Evolutionary conservation across 2,329 filamentous ascomycete genomes (phyloP), one percentile per base, ranked within the genome.

Genomic region (Chaetomium strumarium): DNA sequence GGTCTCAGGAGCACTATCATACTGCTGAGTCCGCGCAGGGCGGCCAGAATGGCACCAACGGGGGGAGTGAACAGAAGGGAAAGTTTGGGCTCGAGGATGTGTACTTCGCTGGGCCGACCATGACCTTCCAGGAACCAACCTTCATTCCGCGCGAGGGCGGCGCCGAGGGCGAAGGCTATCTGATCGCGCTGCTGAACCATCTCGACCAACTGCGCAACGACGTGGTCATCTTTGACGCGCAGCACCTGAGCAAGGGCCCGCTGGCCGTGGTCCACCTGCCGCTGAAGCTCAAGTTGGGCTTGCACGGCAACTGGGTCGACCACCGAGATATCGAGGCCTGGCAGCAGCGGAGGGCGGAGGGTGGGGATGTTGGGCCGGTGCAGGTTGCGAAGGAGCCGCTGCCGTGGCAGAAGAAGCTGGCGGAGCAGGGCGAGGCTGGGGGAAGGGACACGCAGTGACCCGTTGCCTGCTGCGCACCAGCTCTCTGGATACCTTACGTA

Each of bases 51-150:
- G 33, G 33, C 10, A 17, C 17, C 1, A 30, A 16, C 11, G 63
- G 64, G 14, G 11, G 46, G 0, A 55, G 52, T 0, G 58, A 60
- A n/a, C 58, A 58, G 11, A 44, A 56, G 0, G 57, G 55, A 1
- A 68, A 66, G 6, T 58, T 53, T 24, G 69, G 69, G 0, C 48
- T 60, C 1, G 66, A 70, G 29, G 68, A 74, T 36, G 66, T 72
- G 11, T 78, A 69, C 58, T 76, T 71, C 51, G 67, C 73, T 0
- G 74, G 75, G 0, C 67, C 64, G 4, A 75, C 69, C 1, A 69
- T 68, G 24, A 75, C 74, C 0, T 75, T 78, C 55, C 77, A 80
- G 60, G 77, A 80, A 55, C 77, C 77, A 0, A 71, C 75, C 0
- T 80, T 80, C 52, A 72, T 80, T 12, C 76, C 77, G 0, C 66